Evolutionary conservation across 1,284 basidiomycete genomes (phyloP).

Genomic region (Marasmius tenuissimus): DNA sequence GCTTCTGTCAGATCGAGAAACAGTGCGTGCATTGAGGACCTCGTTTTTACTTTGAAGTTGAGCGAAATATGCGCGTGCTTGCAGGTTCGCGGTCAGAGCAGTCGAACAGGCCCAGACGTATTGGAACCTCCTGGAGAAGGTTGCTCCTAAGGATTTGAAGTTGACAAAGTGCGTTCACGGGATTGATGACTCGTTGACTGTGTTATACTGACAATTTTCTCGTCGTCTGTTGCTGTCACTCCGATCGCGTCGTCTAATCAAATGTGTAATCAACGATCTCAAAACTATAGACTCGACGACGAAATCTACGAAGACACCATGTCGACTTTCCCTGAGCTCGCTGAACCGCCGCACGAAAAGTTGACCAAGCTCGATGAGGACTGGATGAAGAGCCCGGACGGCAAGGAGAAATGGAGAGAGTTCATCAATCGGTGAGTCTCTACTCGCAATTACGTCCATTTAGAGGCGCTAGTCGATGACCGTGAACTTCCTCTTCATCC

Average conservation of each 20-base stretch:
- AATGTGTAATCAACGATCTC: background rate
- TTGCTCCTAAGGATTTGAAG: slow-evolving; percentile 74
- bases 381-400: slow-evolving; percentile 90
- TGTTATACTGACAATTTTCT: too few relatives aligned
- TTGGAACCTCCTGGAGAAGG: slow-evolving; percentile 90
- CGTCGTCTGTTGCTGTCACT: too few relatives aligned
- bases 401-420: slow-evolving; percentile 90
- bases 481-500: too few relatives aligned
- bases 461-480: background rate
- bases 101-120: slow-evolving; percentile 98
- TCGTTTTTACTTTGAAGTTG: background rate
- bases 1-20: slow-evolving; percentile 81
- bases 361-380: slow-evolving; percentile 85
- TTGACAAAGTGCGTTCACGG: slow-evolving; percentile 70
- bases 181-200: background rate
- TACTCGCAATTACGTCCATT: background rate
- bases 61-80: background rate
- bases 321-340: slow-evolving; percentile 82
- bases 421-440: slow-evolving; percentile 83
- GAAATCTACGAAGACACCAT: slow-evolving; percentile 85
- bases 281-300: slow-evolving; percentile 75
- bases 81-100: slow-evolving; percentile 91
- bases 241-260: slow-evolving; percentile 22
- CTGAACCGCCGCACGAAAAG: slow-evolving; percentile 60
- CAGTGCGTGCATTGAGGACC: slow-evolving; percentile 59